phyloP scores from a whole-genome alignment of 176 grass and related monocot species.

The Secale cereale region DNA sequence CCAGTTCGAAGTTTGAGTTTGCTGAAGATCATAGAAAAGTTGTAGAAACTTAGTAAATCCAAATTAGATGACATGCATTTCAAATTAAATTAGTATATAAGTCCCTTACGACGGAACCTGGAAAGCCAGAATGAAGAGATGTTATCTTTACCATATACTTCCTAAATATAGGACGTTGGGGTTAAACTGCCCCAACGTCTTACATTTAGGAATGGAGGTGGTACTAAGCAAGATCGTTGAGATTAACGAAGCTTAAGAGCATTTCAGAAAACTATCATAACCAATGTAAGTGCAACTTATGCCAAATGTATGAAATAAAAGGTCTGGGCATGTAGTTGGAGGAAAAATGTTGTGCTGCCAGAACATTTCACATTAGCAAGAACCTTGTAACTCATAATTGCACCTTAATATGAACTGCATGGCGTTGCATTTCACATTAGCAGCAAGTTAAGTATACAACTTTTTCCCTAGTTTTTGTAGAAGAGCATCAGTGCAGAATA shows the following conservation, averaged over 20 bases:
- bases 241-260: background rate
- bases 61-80: conserved; percentile 1
- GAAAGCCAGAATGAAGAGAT: conserved; percentile 3
- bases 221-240: background rate
- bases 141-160: background rate
- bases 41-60: background rate
- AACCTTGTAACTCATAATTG: background rate
- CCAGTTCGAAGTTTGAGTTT: conserved; percentile 93
- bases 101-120: background rate
- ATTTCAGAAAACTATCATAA: background rate
- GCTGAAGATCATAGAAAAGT: conserved; percentile 50
- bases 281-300: background rate
- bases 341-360: background rate
- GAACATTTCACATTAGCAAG: background rate
- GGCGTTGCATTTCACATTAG: background rate
- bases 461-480: background rate
- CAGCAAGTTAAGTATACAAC: background rate
- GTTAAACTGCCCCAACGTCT: too few relatives aligned
- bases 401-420: background rate
- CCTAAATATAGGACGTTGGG: too few relatives aligned
- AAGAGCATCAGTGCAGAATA: background rate
- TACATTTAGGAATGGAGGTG: too few relatives aligned
- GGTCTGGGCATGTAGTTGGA: background rate
- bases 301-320: background rate
- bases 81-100: conserved; percentile 3